These are phyloP conservation scores for Kalmusia sp. DNA, from an alignment of 2,329 filamentous ascomycete genomes.

Conservation along the genomic window DNA sequence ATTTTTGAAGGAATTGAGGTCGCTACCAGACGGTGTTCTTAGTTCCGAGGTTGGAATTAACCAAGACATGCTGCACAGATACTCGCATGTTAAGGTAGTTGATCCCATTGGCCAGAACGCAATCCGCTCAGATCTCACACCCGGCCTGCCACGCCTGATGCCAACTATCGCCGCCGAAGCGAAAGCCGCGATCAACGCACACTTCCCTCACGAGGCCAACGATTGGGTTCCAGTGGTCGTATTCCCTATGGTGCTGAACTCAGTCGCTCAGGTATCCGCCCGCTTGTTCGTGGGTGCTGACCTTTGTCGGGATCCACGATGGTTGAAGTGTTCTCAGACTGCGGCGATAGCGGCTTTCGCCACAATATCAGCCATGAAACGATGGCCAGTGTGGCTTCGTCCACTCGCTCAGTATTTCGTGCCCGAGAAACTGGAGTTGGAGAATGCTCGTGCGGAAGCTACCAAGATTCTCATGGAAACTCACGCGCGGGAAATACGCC, in stretches of 20 bases:
- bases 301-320: constrained; percentile 14
- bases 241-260: not conserved
- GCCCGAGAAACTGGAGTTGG: constrained; percentile 2
- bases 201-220: not conserved
- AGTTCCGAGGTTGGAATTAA: not conserved
- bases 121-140: not conserved
- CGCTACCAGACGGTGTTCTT: not conserved
- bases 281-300: constrained; percentile 18
- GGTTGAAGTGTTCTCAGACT: constrained; percentile 8
- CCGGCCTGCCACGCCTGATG: not conserved
- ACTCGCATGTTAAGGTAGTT: not conserved
- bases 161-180: not conserved
- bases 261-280: constrained; percentile 19
- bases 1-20: not conserved
- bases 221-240: not conserved
- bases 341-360: constrained; percentile 17
- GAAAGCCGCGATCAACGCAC: not conserved
- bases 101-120: not conserved
- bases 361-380: constrained; percentile 11
- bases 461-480: constrained; percentile 1
- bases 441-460: not conserved
- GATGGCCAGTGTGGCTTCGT: constrained; percentile 7
- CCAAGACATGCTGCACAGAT: not conserved
- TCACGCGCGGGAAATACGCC: not conserved
- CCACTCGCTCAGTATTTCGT: constrained; percentile 6